These are phyloP conservation scores for Onygenales sp. DNA, from an alignment of 2,329 filamentous ascomycete species.

Conservation along the genomic window DNA sequence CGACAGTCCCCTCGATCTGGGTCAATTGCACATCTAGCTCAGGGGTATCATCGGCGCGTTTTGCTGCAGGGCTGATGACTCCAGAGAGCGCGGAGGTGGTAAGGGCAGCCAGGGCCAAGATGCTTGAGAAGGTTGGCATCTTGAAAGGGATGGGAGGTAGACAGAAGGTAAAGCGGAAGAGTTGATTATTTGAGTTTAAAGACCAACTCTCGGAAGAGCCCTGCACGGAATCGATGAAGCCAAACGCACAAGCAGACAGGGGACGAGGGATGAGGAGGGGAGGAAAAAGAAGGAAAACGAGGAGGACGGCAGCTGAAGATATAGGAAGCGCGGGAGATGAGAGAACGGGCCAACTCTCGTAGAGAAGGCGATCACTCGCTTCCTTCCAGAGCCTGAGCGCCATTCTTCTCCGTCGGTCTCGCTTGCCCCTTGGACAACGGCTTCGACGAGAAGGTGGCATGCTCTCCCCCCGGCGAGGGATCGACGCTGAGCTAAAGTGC, in stretches of 20 bases:
- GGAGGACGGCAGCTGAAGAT: not conserved
- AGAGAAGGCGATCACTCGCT: not conserved
- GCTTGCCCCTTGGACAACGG: not conserved
- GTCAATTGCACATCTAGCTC: slow-evolving; percentile 24
- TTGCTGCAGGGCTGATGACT: slow-evolving; percentile 13
- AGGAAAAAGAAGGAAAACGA: not conserved
- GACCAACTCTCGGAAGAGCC: not conserved
- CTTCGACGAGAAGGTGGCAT: not conserved
- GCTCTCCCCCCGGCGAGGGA: not conserved
- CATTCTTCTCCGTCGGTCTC: not conserved
- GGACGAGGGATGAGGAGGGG: not conserved
- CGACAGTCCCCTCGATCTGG: slow-evolving; percentile 21
- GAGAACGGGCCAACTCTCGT: too few species aligned
- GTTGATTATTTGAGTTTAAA: not conserved
- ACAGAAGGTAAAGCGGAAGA: not conserved
- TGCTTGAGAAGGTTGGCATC: slow-evolving; percentile 12
- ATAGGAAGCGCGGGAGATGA: not conserved
- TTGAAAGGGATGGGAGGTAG: not conserved
- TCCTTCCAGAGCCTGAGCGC: not conserved
- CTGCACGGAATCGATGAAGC: not conserved
- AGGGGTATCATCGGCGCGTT: slow-evolving; percentile 11
- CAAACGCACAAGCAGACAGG: not conserved
- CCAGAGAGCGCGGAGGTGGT: slow-evolving; percentile 16
- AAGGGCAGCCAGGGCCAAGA: slow-evolving; percentile 6
- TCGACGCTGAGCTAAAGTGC: not conserved